Evolutionary conservation across 805 yeast genomes (phyloP), one percentile per base, ranked within the genome.

Genomic region (Spathaspora sp.): DNA sequence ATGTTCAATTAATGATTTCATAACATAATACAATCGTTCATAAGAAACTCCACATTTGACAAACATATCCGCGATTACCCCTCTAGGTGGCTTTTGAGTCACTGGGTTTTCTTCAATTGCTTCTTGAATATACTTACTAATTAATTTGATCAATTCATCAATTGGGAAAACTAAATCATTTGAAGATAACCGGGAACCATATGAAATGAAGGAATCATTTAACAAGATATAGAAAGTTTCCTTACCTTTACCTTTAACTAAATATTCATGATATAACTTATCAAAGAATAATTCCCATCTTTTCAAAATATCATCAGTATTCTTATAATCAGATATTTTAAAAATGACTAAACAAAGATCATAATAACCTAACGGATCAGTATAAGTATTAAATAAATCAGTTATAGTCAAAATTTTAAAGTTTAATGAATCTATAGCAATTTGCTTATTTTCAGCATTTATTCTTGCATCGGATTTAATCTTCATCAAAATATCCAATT

Each of bases 281-380:
- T 80, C 83, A 59, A 91, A 80, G 47, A 87, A 75, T 51, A 83
- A 79, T 55, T 81, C 83, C 96, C 97, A 93, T 67, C 91, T 83
- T 50, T 83, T 79, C 57, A 83, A 70, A 49, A 93, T 87, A 64
- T 89, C 97, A 57, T 89, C 96, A 11, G 85, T 77, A 61, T 89
- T 89, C 62, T 93, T 82, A 67, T 86, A 86, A 62, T 93, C 97
- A 2, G 97, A 85, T 12, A 87, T 80, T 62, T 89, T 87, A 75
- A 87, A 89, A 14, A 91, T 84, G 42, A 82, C 68, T 53, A 92
- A 75, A 55, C 96, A 87, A 48, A 93, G 75, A 58, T 89, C 96
- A 67, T 85, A 84, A 63, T 92, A 93, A 6, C 93, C 93, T 54
- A 92, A 72, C 20, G 96, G 96, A 60, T 87, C 92, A 11, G 96